Percentiles rank a stretch among this genome's conserved stretches.
Conservation (phyloP, 2,329 filamentous ascomycete species). For the Xylariaceae sp. region DNA sequence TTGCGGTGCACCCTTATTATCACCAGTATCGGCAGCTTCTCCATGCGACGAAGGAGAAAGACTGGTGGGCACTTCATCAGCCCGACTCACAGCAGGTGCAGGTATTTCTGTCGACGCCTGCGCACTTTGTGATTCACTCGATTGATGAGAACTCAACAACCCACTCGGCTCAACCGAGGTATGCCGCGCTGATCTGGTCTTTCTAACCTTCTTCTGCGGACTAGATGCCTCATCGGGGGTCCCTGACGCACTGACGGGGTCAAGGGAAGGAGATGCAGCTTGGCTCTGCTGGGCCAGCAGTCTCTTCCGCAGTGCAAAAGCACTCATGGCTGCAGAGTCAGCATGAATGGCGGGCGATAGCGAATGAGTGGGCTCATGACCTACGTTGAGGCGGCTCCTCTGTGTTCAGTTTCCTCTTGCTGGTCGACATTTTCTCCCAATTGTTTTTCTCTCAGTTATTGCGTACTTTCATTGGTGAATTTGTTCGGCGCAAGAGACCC, state of each 20-base stretch:
- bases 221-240: background rate
- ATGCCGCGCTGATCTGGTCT: background rate
- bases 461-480: background rate
- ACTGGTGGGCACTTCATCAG: constrained; percentile 2
- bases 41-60: constrained; percentile 9
- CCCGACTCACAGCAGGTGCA: background rate
- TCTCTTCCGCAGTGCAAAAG: constrained; percentile 40
- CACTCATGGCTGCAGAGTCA: constrained; percentile 36
- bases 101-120: background rate
- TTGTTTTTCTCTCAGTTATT: background rate
- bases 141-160: background rate
- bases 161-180: background rate
- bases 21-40: constrained; percentile 8
- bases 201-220: constrained; percentile 20
- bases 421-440: constrained; percentile 29
- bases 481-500: background rate
- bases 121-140: background rate
- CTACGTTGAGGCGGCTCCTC: constrained; percentile 33
- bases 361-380: constrained; percentile 15
- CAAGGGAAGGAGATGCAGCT: background rate
- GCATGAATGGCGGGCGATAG: background rate
- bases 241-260: constrained; percentile 2
- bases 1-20: constrained; percentile 1
- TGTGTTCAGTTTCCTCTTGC: constrained; percentile 39
- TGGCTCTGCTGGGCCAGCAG: constrained; percentile 30